Percentiles rank a stretch among this genome's conserved stretches.
These are phyloP conservation scores for Aspergillus fischeri DNA, from an alignment of 2,329 filamentous ascomycete genomes.

Conservation along the genomic window DNA sequence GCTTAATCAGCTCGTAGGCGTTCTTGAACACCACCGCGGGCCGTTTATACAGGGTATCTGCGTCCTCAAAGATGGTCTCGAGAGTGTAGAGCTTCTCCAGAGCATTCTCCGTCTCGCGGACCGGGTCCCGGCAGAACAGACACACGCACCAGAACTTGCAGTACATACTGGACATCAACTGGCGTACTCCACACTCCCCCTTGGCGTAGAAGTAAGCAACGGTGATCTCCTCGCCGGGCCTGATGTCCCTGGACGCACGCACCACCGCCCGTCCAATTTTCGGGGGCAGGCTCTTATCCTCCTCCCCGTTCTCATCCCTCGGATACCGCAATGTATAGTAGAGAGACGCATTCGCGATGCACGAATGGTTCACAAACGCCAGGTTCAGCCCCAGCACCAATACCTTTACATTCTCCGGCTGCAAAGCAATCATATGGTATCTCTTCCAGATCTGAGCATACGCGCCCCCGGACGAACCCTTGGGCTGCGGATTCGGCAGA, in stretches of 20 bases:
- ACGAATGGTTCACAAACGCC: slow-evolving; percentile 23
- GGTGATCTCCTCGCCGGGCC: slow-evolving; percentile 23
- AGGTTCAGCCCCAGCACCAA: slow-evolving; percentile 11
- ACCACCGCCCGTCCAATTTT: slow-evolving; percentile 5
- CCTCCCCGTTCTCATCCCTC: background rate
- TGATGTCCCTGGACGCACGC: slow-evolving; percentile 16
- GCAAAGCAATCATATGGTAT: slow-evolving; percentile 1
- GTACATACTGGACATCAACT: slow-evolving; percentile 3
- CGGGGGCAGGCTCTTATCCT: background rate
- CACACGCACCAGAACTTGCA: slow-evolving; percentile 25
- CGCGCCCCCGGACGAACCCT: background rate
- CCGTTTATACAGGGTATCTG: slow-evolving; percentile 2
- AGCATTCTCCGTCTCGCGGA: slow-evolving; percentile 6
- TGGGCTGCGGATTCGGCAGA: background rate
- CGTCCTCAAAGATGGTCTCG: slow-evolving; percentile 2
- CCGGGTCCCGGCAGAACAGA: slow-evolving; percentile 13
- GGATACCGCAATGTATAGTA: slow-evolving; percentile 11
- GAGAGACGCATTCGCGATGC: slow-evolving; percentile 17
- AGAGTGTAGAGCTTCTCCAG: slow-evolving; percentile 8
- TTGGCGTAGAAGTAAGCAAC: slow-evolving; percentile 15
- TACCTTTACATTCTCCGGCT: background rate
- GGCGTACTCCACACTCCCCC: slow-evolving; percentile 6
- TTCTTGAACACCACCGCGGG: slow-evolving; percentile 14
- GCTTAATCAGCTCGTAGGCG: slow-evolving; percentile 6
- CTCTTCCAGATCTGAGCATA: slow-evolving; percentile 7